Evolutionary conservation across 805 yeast species (phyloP), one percentile per base, ranked within the genome.

Genomic region (Starmerella powellii): DNA sequence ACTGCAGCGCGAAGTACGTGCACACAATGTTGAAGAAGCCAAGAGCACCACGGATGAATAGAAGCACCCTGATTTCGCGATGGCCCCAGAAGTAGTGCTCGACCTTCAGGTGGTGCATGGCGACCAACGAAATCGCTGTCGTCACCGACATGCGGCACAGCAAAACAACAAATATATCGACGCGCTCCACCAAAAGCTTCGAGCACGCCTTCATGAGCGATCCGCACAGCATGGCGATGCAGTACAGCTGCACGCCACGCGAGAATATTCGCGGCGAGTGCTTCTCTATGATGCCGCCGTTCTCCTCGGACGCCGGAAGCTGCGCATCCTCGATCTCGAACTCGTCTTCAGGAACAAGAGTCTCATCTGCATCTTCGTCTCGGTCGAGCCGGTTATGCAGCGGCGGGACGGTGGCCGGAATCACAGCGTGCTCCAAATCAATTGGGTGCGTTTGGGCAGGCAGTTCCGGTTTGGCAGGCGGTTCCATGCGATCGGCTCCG

Each of bases 11-110:
- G 56, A 68, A 82, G 59, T 83, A 86, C 56, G 81, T 65, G 3
- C 88, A 79, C 55, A 78, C 78, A 5, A 85, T 93, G 3, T 94
- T 94, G 44, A 80, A 58, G 52, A 77, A 82, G 5, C 96, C 96
- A 13, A 75, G 67, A 1, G 69, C 37, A 0, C 95, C 95, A 46
- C 95, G 66, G 4, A 72, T 35, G 0, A 73, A 56, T 44, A 85
- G 62, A 52, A 73, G 65, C 38, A 58, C 54, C 12, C 94, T 64
- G 30, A 74, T 56, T 2, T 67, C 72, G 11, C 61, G 67, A 1
- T 85, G 82, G 0, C 95, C 95, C 48, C 76, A 70, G 2, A 88
- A 80, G 11, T 74, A 78, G 45, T 75, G 69, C 1, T 72, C 73
- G 8, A 76, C 74, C 45, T 65, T 64, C 23, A 70, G 66, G 39